Evolutionary conservation across 164 flowering plant species (phyloP), one percentile per base, ranked within the genome.

Genomic region (Dillenia suffruticosa): DNA sequence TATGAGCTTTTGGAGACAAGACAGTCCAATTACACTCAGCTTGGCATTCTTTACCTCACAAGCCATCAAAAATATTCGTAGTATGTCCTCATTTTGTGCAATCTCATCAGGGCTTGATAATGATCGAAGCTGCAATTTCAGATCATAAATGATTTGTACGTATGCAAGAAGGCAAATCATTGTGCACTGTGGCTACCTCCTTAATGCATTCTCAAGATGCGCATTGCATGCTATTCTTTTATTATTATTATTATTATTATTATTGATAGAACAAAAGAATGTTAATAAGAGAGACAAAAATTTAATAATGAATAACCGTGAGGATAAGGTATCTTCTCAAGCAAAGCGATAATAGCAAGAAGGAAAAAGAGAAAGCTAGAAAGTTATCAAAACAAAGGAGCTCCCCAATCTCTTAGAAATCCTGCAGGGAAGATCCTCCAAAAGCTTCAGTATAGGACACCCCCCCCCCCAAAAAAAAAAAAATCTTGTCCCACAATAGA

Each of bases 1-100:
- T 70, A 95, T 88, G 47, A 95, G 92, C 82, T 92, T 92, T 67
- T 95, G 99, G 64, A 95, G 64, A 70, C 94, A 92, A 0, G 99
- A 92, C 65, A 95, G 88, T 8, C 94, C 97, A 75, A 95, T 92
- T 12, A 88, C 96, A 76, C 99, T 95, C 49, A 95, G 65, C 79
- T 92, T 95, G 40, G 85, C 84, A 15, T 79, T 76, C 74, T 76
- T 89, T 54, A 87, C 94, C 72, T 88, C 97, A 72, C 99, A 95
- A 10, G 99, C 99, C 96, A 85, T 81, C 65, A 95, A 61, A 76
- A 95, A 95, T 15, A 90, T 88, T 32, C 83, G 82, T 49, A 95
- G 68, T 62, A 95, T 85, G 72, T 95, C 99, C 68, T 92, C 99
- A 74, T 84, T 90, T 0, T 84, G 82, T 6, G 91, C 87, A 68